phyloP scores from a whole-genome alignment of 2,329 filamentous ascomycete species.

The Aspergillus phoenicis region DNA sequence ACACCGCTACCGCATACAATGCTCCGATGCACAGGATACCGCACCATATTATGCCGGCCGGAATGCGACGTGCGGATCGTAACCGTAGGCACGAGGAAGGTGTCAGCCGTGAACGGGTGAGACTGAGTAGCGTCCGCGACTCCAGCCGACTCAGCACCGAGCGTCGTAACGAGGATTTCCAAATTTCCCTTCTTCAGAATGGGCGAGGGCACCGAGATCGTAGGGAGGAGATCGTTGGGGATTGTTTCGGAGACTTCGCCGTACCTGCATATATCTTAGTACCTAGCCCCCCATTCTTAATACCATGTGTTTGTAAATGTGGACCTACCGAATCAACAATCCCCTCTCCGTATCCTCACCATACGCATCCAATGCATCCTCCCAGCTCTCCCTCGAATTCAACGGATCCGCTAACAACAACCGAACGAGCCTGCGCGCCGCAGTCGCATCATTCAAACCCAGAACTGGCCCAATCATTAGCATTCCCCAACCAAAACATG shows the following conservation, averaged over 20 bases:
- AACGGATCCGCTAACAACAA: slow-evolving; percentile 73
- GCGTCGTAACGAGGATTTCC: slow-evolving; percentile 62
- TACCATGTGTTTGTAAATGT: too few relatives aligned
- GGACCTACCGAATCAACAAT: slow-evolving; percentile 62
- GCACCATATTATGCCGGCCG: slow-evolving; percentile 66
- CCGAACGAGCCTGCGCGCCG: slow-evolving; percentile 64
- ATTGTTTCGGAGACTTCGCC: slow-evolving; percentile 54
- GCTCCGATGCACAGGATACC: slow-evolving; percentile 81
- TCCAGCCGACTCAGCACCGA: slow-evolving; percentile 50
- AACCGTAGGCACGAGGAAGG: slow-evolving; percentile 73
- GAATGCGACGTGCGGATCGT: slow-evolving; percentile 68
- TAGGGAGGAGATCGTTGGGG: slow-evolving; percentile 55
- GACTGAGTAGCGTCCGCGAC: slow-evolving; percentile 49
- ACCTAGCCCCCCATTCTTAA: slow-evolving; percentile 19
- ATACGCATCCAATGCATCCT: slow-evolving; percentile 58
- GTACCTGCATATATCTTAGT: slow-evolving; percentile 45
- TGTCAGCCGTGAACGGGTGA: slow-evolving; percentile 53
- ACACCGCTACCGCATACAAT: slow-evolving; percentile 75
- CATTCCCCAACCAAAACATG: neutral
- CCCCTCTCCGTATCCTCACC: slow-evolving; percentile 56
- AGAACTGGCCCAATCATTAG: slow-evolving; percentile 44
- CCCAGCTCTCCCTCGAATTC: slow-evolving; percentile 65
- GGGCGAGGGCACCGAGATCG: slow-evolving; percentile 58
- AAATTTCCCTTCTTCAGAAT: slow-evolving; percentile 58
- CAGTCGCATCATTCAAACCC: slow-evolving; percentile 51